phyloP scores from a whole-genome alignment of 441 rosid genomes.

The Theobroma grandiflorum region DNA sequence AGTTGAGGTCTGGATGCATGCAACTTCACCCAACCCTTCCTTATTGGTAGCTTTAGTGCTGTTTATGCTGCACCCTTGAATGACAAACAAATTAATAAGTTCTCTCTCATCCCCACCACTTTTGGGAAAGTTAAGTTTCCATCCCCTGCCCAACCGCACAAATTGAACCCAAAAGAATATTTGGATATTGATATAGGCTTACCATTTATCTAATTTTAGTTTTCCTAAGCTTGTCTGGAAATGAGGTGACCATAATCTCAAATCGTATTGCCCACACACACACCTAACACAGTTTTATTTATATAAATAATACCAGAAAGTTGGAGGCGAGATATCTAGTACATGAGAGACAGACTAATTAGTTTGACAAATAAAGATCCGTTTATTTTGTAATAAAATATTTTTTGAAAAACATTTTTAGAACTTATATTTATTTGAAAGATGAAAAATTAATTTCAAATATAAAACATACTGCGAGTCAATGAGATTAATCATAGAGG shows the following conservation, averaged over 20 bases:
- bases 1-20: slow-evolving; percentile 15
- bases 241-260: background rate
- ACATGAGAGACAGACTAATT: background rate
- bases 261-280: background rate
- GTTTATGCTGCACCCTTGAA: background rate
- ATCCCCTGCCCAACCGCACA: background rate
- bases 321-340: no score
- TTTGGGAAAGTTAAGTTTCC: background rate
- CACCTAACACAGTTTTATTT: background rate
- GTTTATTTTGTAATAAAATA: no score
- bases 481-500: no score
- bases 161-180: background rate
- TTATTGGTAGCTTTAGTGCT: background rate
- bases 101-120: background rate
- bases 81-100: background rate
- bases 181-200: background rate
- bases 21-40: slow-evolving; percentile 4
- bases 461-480: no score
- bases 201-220: background rate
- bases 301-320: background rate
- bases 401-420: no score
- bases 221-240: background rate
- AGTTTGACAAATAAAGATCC: background rate
- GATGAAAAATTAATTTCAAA: no score
- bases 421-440: no score